Evolutionary conservation across 441 rosid species (phyloP), one percentile per base, ranked within the genome.

Genomic region (Gossypium schwendimanii): DNA sequence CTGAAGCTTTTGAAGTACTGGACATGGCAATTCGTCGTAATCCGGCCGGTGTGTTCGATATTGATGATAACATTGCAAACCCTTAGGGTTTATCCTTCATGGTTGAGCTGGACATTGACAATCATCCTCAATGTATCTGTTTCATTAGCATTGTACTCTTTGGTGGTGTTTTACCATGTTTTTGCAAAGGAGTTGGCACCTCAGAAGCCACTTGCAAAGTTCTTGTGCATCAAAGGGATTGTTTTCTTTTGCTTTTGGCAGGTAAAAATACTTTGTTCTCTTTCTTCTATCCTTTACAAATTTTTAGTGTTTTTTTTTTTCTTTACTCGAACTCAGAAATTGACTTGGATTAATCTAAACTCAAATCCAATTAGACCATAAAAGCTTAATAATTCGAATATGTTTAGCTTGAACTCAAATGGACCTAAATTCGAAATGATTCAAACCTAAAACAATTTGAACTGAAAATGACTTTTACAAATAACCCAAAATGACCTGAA

Each of bases 161-260:
- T 95, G 66, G 92, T 93, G 68, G 11, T 84, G 24, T 95, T 93
- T 81, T 95, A 91, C 87, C 99, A 95, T 69, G 95, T 93, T n/a
- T 95, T 95, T 80, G 98, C 93, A 23, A 95, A 91, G 76, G 99
- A 93, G 77, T 80, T 93, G 79, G 89, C 83, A 49, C 99, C 98
- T 28, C 99, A 95, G 77, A 89, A 86, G 24, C 99, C 99, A 12
- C 97, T 95, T 47, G 92, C 97, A 4, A 93, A 95, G 84, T 95
- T 95, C 90, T 60, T 95, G 86, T 95, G 99, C 91, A 88, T 95
- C 81, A 95, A 95, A 81, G 99, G 99, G 57, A 87, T 95, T 58
- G 99, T 95, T 73, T 93, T 95, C 90, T 93, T 95, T 78, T 90
- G 96, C 93, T 95, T 95, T 79, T 95, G 99, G 98, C 98, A 93